Evolutionary conservation across 352 stramenopile genomes (phyloP), one percentile per base, ranked within the genome.

Genomic region (Salisapilia sapeloensis): DNA sequence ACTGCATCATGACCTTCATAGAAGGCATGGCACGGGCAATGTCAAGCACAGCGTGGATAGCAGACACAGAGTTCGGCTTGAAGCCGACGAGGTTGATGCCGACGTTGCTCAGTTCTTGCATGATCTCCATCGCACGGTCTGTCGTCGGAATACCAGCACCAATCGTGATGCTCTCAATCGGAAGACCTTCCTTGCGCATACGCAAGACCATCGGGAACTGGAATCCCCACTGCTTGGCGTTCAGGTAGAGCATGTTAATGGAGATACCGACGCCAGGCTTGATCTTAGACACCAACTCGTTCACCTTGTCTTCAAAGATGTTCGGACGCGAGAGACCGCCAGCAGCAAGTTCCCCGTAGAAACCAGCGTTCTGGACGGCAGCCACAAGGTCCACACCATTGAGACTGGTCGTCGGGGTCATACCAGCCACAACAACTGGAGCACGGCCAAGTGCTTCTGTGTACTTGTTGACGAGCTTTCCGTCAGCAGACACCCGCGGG

Each of bases 231-330:
- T 87, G 75, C 52, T 85, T 83, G 12, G 67, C 56, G 50, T 91
- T 93, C 24, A 93, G 30, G 44, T 89, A 92, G n/a, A 93, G 42
- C 76, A 93, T 81, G 53, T 90, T 89, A 38, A 92, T 78, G 18
- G 60, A 49, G 30, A 93, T 70, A 16, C 70, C 76, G 17, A 62
- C 43, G 11, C 75, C 78, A 6, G 75, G 71, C 17, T 66, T 63
- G 32, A 87, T 52, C 56, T 83, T 86, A 17, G 42, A 56, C 6
- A 80, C 56, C 9, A 90, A 56, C 28, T 82, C 54, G 10, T 46
- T 49, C 37, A 93, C 60, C 7, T 52, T 57, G 8, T 40, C 29
- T 29, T 85, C 64, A 35, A 93, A 93, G 34, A 85, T 67, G 33
- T 60, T 55, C 0, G 65, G 71, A 3, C 58, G 56, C 13, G 66